Base-by-base conservation (phyloP, 495 filamentous ascomycete genomes). In the Xeromyces bisporus region DNA sequence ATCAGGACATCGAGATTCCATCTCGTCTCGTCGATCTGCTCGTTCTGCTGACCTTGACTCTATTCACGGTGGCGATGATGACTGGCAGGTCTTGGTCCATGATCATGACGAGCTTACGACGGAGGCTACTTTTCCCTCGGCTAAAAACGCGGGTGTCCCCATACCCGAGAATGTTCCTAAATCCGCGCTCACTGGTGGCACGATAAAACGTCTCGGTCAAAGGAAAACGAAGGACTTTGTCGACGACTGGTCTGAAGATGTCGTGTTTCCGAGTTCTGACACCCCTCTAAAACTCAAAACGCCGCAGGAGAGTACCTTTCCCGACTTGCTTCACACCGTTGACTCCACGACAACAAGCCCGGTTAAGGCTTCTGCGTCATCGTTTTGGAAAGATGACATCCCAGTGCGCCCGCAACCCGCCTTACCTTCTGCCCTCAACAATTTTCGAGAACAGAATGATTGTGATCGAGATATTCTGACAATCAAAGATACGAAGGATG, bases 211-310 rank as follows among this genome's bases (percentile, higher is more conserved):
- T 46, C 62, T 97, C 5, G 84, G 84, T 27, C 79, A 74, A 41
- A 75, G 75, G 44, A 89, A 82, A 40, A 78, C 73, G 46, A 80
- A 77, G 51, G 59, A 71, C 14, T 73, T 80, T 36, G 58, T 69
- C 20, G 89, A 94, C 50, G 87, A 93, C 52, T 94, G 86, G 80
- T 77, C 71, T 28, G 81, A 92, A 36, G 89, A 96, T 46, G 57
- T 97, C 29, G 84, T 93, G 38, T 58, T 94, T 25, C 80, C 85
- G 1, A 60, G 59, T 25, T 53, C 58, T 2, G 69, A 71, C 28
- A 62, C 61, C 26, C 48, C 64, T 2, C 51, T 87, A 33, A 64
- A 73, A 40, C 60, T 91, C 30, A 80, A 75, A 47, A 56, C 55
- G 7, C 65, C 63, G 15, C 67, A 69, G 28, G 60, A 59, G 31